Evolutionary conservation across 768 basidiomycete species (phyloP), one percentile per base, ranked within the genome.

Genomic region (Zangia roseola): DNA sequence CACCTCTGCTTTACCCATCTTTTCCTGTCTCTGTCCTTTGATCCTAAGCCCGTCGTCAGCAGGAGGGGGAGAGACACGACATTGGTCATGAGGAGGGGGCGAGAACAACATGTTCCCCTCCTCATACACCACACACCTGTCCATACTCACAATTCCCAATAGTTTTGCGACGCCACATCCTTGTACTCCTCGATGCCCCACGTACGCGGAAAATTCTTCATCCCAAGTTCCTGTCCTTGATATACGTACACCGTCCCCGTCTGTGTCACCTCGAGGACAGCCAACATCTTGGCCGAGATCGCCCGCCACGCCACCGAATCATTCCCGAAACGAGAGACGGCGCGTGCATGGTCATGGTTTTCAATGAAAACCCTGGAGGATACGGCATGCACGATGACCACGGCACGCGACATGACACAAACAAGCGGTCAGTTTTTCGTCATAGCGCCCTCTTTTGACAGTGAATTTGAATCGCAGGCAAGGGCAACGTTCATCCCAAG

Each of bases 161-260:
- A 82, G 57, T 83, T 84, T 53, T 75, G 72, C 5, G 80, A 72
- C 30, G 81, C 81, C 34, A 84, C 75, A 45, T 88, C 88, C 58
- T 83, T 83, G 65, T 88, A 90, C 57, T 86, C 84, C 47, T 86
- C 82, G 20, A 86, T 72, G 1, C 77, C 79, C 86, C 86, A 90
- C 14, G 66, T 58, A 40, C 71, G 60, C 16, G 83, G 82, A 53
- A 84, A 80, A 48, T 84, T 84, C 63, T 74, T 79, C 63, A 85
- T 68, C 0, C 81, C 87, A 0, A 90, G 74, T 59, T 90, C 89
- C 62, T 89, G 74, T 6, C 86, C 88, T 68, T 90, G 85, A 61
- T 83, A 90, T 10, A 91, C 71, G 61, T 82, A 90, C 52, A 83
- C 66, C 17, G 87, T 87, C 6, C 88, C 87, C 8, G 74, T 70